These are phyloP conservation scores for Metschnikowia kunwiensis DNA, from an alignment of 805 yeast genomes.

Conservation along the genomic window DNA sequence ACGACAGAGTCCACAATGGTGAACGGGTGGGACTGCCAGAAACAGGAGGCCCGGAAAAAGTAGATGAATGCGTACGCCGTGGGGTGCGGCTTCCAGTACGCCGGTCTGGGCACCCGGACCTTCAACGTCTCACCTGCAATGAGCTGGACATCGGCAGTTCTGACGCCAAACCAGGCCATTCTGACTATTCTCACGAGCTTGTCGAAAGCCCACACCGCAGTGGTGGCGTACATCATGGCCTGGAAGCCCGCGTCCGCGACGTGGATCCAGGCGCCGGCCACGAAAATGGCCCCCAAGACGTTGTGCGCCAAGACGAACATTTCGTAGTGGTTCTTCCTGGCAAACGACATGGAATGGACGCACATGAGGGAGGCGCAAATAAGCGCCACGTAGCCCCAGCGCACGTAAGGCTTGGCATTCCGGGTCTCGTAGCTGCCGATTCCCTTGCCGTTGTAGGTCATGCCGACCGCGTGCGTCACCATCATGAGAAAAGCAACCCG, in stretches of 20 bases:
- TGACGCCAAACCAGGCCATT: constrained; percentile 35
- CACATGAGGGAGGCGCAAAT: constrained; percentile 40
- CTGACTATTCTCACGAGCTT: constrained; percentile 35
- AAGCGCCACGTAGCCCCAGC: constrained; percentile 34
- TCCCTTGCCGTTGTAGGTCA: constrained; percentile 32
- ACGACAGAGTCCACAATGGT: constrained; percentile 47
- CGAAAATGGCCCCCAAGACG: constrained; percentile 41
- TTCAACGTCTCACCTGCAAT: constrained; percentile 47
- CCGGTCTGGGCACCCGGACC: constrained; percentile 48
- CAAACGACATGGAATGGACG: constrained; percentile 46
- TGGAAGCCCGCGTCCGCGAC: constrained; percentile 42
- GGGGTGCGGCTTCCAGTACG: constrained; percentile 47
- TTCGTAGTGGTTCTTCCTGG: constrained; percentile 60
- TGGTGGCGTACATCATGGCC: constrained; percentile 36
- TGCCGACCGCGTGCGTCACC: constrained; percentile 48
- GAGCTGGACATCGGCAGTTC: constrained; percentile 35
- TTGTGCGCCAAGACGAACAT: constrained; percentile 46
- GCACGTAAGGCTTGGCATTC: constrained; percentile 27
- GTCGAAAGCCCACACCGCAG: constrained; percentile 42
- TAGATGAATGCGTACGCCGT: constrained; percentile 58
- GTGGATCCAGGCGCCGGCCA: constrained; percentile 59
- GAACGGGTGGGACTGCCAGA: constrained; percentile 78
- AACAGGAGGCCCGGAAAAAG: constrained; percentile 48
- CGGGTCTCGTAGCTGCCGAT: constrained; percentile 29
- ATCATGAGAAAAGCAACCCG: constrained; percentile 48